phyloP scores from a whole-genome alignment of 257 asterid genomes.

The Solanum peruvianum region DNA sequence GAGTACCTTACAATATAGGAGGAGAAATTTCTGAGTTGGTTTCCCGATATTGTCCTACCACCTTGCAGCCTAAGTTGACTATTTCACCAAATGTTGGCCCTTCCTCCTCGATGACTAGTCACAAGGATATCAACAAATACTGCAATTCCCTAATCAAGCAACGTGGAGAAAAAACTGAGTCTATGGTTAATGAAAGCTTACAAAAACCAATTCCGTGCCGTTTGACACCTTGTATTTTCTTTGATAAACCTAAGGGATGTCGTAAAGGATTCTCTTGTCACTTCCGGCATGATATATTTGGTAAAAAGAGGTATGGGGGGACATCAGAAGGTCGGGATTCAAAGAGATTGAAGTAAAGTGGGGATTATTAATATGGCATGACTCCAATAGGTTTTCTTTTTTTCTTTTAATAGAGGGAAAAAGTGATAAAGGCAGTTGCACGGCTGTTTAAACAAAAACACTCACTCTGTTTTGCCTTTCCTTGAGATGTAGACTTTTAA shows the following conservation, averaged over 20 bases:
- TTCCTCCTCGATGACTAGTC: not conserved
- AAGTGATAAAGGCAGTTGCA: not conserved
- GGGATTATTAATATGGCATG: not conserved
- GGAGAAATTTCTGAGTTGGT: too few relatives aligned
- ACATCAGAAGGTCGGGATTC: slow-evolving; percentile 1
- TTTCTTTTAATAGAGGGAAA: not conserved
- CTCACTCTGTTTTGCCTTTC: not conserved
- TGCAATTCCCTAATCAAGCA: slow-evolving; percentile 12
- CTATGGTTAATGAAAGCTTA: not conserved
- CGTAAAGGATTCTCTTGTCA: slow-evolving; percentile 19
- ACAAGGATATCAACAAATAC: slow-evolving; percentile 8
- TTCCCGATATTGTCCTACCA: too few relatives aligned
- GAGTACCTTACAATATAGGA: too few relatives aligned
- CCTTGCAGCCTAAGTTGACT: too few relatives aligned
- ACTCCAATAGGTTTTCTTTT: not conserved
- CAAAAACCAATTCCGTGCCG: not conserved
- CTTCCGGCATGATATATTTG: slow-evolving; percentile 11
- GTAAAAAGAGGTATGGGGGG: slow-evolving; percentile 1
- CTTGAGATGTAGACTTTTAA: not conserved
- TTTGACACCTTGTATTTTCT: slow-evolving; percentile 12
- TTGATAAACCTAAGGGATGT: slow-evolving; percentile 15
- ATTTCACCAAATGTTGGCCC: not conserved
- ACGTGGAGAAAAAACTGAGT: slow-evolving; percentile 14
- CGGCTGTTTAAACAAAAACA: not conserved
- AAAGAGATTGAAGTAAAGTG: slow-evolving; percentile 13